Evolutionary conservation across 2,329 filamentous ascomycete species (phyloP).

Genomic region (Periconia macrospinosa): DNA sequence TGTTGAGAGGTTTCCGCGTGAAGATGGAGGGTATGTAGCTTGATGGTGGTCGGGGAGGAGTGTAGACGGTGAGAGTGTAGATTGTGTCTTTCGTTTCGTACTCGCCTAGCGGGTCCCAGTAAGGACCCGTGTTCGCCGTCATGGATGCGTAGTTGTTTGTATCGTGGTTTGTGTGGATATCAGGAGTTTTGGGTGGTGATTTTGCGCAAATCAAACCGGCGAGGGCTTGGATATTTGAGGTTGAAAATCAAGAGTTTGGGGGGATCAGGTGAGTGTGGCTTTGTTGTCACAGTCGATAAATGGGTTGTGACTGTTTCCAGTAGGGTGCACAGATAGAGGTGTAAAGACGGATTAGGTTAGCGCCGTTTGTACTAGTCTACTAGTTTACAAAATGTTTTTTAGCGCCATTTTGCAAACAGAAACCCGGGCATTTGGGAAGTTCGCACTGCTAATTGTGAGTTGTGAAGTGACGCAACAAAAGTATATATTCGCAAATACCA

Average conservation of each 20-base stretch:
- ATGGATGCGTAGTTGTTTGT: not conserved
- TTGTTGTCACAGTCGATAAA: not conserved
- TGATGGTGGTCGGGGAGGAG: conserved; percentile 21
- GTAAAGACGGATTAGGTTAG: not conserved
- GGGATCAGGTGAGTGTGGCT: not conserved
- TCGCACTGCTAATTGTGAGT: too few species aligned
- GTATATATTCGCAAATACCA: too few species aligned
- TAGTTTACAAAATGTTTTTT: too few species aligned
- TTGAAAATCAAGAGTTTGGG: not conserved
- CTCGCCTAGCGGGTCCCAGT: conserved; percentile 23
- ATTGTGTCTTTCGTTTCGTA: conserved; percentile 21
- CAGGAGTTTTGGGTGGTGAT: conserved; percentile 1
- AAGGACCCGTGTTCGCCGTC: not conserved
- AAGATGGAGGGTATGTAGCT: conserved; percentile 19
- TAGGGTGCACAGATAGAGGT: not conserved
- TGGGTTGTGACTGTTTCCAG: not conserved
- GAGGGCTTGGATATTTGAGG: too few species aligned
- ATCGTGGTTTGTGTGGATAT: conserved; percentile 1
- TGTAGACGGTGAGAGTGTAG: conserved; percentile 25
- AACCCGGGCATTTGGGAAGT: too few species aligned
- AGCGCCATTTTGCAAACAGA: too few species aligned
- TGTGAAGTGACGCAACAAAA: too few species aligned
- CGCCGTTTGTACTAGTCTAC: not conserved
- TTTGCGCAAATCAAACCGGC: too few species aligned
- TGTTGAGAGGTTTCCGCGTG: conserved; percentile 10